These are phyloP conservation scores for Xylaria grammica DNA, from an alignment of 495 filamentous ascomycete species.

Conservation along the genomic window DNA sequence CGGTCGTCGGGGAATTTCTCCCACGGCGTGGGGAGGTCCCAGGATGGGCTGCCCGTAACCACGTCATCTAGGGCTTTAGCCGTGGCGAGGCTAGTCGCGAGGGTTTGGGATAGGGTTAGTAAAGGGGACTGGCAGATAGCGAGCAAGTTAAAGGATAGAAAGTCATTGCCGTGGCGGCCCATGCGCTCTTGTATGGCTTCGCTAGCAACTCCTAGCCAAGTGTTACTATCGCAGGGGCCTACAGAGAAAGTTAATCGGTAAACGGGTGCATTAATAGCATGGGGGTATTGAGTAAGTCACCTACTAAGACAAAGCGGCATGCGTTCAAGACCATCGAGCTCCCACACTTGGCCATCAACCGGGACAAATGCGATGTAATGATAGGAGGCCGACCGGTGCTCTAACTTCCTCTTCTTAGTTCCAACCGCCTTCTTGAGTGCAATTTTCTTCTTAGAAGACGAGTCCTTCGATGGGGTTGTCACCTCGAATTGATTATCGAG, in stretches of 20 bases:
- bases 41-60: slow-evolving; percentile 7
- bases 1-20: slow-evolving; percentile 15
- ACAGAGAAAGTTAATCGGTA: slow-evolving; percentile 27
- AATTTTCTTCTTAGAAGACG: slow-evolving; percentile 33
- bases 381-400: slow-evolving; percentile 47
- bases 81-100: slow-evolving; percentile 43
- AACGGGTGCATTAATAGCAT: background rate
- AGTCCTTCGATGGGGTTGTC: slow-evolving; percentile 45
- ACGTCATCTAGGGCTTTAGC: slow-evolving; percentile 33
- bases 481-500: slow-evolving; percentile 66
- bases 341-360: slow-evolving; percentile 75
- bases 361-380: slow-evolving; percentile 95
- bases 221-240: slow-evolving; percentile 3
- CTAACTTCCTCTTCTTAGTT: slow-evolving; percentile 27
- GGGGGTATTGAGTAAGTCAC: background rate
- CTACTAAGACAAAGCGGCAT: slow-evolving; percentile 74
- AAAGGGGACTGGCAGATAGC: slow-evolving; percentile 51
- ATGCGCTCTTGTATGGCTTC: slow-evolving; percentile 49
- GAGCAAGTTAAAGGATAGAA: slow-evolving; percentile 51
- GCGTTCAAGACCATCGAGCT: slow-evolving; percentile 83
- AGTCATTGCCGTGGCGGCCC: slow-evolving; percentile 42
- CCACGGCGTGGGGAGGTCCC: slow-evolving; percentile 1
- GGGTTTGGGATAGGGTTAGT: slow-evolving; percentile 27
- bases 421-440: no score
- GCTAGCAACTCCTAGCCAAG: slow-evolving; percentile 49